Evolutionary conservation across 2,329 filamentous ascomycete species (phyloP).

Genomic region (Passalora sequoiae): DNA sequence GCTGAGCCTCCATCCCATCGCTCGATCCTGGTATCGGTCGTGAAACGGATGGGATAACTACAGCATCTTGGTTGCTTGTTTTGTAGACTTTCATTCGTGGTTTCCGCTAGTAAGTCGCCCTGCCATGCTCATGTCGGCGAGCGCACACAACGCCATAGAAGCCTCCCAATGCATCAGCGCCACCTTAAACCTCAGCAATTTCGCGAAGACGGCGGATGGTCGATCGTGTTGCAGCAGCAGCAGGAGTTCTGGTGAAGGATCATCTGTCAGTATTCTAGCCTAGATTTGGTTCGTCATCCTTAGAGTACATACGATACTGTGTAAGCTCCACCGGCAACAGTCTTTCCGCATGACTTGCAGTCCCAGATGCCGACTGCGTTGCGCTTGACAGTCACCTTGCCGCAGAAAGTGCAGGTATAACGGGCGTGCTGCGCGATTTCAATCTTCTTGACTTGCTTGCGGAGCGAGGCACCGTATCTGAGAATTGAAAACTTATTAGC

Average conservation of each 20-base stretch:
- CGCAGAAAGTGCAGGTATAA: slow-evolving; percentile 98
- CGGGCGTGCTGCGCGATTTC: slow-evolving; percentile 98
- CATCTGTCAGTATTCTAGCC: slow-evolving; percentile 11
- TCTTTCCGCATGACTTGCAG: slow-evolving; percentile 94
- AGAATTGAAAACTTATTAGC: too few species aligned
- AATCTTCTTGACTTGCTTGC: slow-evolving; percentile 99
- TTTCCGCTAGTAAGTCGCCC: slow-evolving; percentile 24
- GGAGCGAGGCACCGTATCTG: slow-evolving; percentile 98
- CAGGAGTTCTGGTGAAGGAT: slow-evolving; percentile 63
- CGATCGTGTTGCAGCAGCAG: slow-evolving; percentile 88
- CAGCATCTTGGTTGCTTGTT: slow-evolving; percentile 12
- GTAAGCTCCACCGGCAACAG: slow-evolving; percentile 88
- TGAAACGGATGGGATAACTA: background rate
- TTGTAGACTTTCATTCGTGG: slow-evolving; percentile 25
- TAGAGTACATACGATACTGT: slow-evolving; percentile 78
- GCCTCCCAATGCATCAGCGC: slow-evolving; percentile 24
- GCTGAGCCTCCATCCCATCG: background rate
- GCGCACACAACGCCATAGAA: slow-evolving; percentile 25
- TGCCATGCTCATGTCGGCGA: too few species aligned
- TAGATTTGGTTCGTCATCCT: background rate
- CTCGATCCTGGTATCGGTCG: background rate
- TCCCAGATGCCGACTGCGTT: slow-evolving; percentile 93
- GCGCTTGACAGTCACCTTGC: slow-evolving; percentile 74
- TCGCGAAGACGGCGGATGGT: slow-evolving; percentile 96
- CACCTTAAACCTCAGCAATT: slow-evolving; percentile 82